Evolutionary conservation across 805 yeast species (phyloP), one percentile per base, ranked within the genome.

Genomic region (Limtongia smithiae): DNA sequence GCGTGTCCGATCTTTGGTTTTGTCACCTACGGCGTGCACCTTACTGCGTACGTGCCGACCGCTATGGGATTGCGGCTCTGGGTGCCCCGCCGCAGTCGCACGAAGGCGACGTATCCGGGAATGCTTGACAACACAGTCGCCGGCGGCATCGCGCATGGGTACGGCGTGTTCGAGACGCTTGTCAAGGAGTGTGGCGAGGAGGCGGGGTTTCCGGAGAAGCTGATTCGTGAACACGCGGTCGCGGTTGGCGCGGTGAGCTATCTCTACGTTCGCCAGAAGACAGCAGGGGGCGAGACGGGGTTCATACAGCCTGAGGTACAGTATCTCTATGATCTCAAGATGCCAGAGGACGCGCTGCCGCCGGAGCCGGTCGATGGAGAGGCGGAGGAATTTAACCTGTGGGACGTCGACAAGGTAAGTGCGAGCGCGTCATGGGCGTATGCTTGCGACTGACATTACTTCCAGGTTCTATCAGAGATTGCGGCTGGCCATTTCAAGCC

Each of bases 81-180:
- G 97, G 75, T 91, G 8, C 96, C 98, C 0, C 71, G 87, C 53
- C 71, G 98, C 57, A 76, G 97, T 0, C 65, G 71, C 4, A 74
- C 80, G 1, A 93, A 93, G 65, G 83, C 83, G 15, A 93, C 98
- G 0, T 91, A 79, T 69, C 97, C 98, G 0, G 84, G 85, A 0
- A 83, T 80, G 85, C 74, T 90, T 33, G 98, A 93, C 65, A 91
- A 90, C 65, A 88, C 95, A 0, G 85, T 93, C 5, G 98, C 96
- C 0, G 98, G 98, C 1, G 98, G 98, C 0, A 62, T 93, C 3
- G 96, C 95, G 0, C 74, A 82, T 64, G 96, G 95, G 0, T 72
- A 78, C 57, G 87, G 89, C 0, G 70, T 81, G 2, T 68, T 72
- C 62, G 95, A 87, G 39, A 91, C 97, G 0, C 79, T 82, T 2